phyloP scores from a whole-genome alignment of 257 asterid genomes.

The Echium plantagineum region DNA sequence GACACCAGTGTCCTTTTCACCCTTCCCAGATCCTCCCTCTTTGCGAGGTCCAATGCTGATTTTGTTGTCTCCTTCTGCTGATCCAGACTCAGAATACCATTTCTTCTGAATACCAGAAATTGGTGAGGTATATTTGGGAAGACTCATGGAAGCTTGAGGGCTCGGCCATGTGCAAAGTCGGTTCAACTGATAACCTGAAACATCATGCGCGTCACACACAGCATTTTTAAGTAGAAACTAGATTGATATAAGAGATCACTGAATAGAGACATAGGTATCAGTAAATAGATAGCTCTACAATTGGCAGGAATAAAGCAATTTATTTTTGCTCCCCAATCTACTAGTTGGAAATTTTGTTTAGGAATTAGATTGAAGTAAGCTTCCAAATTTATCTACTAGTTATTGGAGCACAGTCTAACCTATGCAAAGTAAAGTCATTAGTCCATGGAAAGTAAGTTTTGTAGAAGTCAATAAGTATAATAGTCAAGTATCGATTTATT shows the following conservation, averaged over 20 bases:
- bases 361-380: no score
- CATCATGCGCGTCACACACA: background rate
- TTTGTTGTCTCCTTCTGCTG: slow-evolving; percentile 38
- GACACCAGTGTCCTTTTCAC: slow-evolving; percentile 38
- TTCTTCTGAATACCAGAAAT: slow-evolving; percentile 25
- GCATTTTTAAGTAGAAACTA: background rate
- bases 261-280: background rate
- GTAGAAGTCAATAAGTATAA: no score
- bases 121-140: slow-evolving; percentile 13
- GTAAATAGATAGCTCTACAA: background rate
- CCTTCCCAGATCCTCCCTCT: slow-evolving; percentile 29
- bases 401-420: no score
- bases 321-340: no score
- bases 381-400: no score
- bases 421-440: no score
- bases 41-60: slow-evolving; percentile 55
- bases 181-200: slow-evolving; percentile 36
- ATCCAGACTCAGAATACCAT: slow-evolving; percentile 40
- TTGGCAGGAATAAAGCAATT: no score
- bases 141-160: slow-evolving; percentile 10
- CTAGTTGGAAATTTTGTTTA: no score
- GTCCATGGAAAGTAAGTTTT: no score
- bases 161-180: slow-evolving; percentile 17
- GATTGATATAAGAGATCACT: background rate
- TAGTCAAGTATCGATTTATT: no score